Conservation (phyloP, 2,329 filamentous ascomycete species). For the Gliomastix tumulicola region DNA sequence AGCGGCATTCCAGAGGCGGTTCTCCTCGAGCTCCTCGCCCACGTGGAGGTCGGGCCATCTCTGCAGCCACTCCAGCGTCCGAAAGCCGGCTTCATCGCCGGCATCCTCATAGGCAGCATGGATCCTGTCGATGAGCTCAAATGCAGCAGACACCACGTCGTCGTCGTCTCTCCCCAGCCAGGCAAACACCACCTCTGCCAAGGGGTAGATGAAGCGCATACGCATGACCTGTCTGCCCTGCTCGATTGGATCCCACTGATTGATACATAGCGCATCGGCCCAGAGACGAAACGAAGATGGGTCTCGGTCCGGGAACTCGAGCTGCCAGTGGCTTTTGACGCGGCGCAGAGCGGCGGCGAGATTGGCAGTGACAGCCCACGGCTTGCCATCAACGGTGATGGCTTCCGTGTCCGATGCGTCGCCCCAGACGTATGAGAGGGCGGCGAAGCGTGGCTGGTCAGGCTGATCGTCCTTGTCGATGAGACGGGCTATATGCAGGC, state of each 20-base stretch:
- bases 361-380: not conserved
- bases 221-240: not conserved
- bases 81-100: not conserved
- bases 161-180: not conserved
- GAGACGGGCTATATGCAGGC: too few relatives aligned
- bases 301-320: not conserved
- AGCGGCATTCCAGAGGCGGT: not conserved
- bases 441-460: constrained; percentile 1
- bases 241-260: not conserved
- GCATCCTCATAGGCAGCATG: not conserved
- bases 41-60: not conserved
- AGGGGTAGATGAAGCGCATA: not conserved
- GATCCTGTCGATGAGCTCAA: not conserved
- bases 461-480: too few relatives aligned
- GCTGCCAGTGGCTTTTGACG: not conserved
- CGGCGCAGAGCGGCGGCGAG: not conserved
- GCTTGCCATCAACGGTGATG: not conserved
- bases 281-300: not conserved
- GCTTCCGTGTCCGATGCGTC: not conserved
- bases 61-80: not conserved
- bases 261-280: not conserved
- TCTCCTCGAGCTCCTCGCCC: not conserved
- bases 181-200: not conserved
- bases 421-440: constrained; percentile 9
- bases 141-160: not conserved